Evolutionary conservation across 495 filamentous ascomycete genomes (phyloP).

Genomic region (Penicillium canescens): DNA sequence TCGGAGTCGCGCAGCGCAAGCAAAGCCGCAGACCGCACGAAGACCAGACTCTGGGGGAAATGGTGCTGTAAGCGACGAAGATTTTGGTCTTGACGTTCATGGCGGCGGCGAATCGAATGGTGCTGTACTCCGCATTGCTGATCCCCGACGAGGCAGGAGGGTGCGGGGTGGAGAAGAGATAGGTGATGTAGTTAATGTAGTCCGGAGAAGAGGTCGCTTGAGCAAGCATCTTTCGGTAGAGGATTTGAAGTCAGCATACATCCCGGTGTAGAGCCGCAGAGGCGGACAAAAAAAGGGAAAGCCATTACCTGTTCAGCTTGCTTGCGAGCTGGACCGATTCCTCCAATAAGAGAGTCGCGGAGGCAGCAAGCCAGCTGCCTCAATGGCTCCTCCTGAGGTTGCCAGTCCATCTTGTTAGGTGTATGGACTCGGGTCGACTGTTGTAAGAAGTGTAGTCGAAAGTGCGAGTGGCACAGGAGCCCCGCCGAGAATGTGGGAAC

Average conservation of each 20-base stretch:
- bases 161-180: conserved; percentile 74
- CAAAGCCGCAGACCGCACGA: conserved; percentile 77
- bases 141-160: conserved; percentile 59
- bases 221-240: conserved; percentile 73
- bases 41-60: conserved; percentile 66
- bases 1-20: conserved; percentile 78
- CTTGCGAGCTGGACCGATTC: conserved; percentile 72
- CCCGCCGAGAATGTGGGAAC: conserved; percentile 36
- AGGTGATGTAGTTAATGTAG: conserved; percentile 95
- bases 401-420: conserved; percentile 75
- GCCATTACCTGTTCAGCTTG: conserved; percentile 61
- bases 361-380: conserved; percentile 86
- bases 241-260: conserved; percentile 1
- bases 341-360: conserved; percentile 86
- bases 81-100: conserved; percentile 96
- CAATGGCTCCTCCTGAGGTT: conserved; percentile 84
- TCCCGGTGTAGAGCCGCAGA: conserved; percentile 1
- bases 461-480: conserved; percentile 31
- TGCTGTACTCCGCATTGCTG: conserved; percentile 58
- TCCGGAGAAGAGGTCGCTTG: conserved; percentile 89
- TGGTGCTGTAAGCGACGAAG: conserved; percentile 64
- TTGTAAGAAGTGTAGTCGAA: conserved; percentile 14
- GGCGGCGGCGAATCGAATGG: conserved; percentile 81
- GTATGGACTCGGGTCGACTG: conserved; percentile 17
- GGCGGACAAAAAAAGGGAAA: conserved; percentile 13